These are phyloP conservation scores for Auricularia auricula-judae DNA, from an alignment of 768 basidiomycete genomes.

Conservation along the genomic window DNA sequence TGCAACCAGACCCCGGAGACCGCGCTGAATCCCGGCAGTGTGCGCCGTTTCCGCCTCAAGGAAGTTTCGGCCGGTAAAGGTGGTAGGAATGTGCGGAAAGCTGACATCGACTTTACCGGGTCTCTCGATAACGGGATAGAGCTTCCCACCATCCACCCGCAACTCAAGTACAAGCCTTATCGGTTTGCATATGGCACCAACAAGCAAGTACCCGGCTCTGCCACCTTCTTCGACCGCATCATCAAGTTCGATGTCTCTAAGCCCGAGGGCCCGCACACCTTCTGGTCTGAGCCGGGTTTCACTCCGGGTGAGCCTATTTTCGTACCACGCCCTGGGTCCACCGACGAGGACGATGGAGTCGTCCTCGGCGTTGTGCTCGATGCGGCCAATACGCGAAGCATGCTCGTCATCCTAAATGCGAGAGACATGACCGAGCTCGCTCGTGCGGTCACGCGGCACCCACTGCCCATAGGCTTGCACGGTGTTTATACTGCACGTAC, in stretches of 20 bases:
- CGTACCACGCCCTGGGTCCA: conserved; percentile 18
- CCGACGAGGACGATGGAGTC: conserved; percentile 26
- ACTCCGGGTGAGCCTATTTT: conserved; percentile 16
- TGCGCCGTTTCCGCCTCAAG: conserved; percentile 22
- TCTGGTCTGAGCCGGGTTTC: too few relatives aligned
- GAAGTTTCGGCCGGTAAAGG: conserved; percentile 12
- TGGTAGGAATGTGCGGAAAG: conserved; percentile 10
- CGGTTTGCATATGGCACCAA: conserved; percentile 10
- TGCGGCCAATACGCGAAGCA: conserved; percentile 12
- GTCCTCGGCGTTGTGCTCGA: conserved; percentile 28
- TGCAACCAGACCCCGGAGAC: conserved; percentile 9
- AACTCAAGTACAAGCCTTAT: conserved; percentile 19
- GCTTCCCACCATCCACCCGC: conserved; percentile 25
- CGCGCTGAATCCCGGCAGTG: conserved; percentile 11
- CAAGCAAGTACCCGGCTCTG: conserved; percentile 2
- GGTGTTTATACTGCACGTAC: too few relatives aligned
- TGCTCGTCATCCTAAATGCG: too few relatives aligned
- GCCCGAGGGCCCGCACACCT: too few relatives aligned
- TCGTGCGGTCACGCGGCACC: too few relatives aligned
- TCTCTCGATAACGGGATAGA: conserved; percentile 13
- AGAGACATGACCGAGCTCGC: too few relatives aligned
- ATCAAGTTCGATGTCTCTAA: too few relatives aligned
- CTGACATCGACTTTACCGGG: conserved; percentile 11
- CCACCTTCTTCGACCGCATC: too few relatives aligned
- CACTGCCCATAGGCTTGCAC: too few relatives aligned